Percentiles rank a stretch among this genome's conserved stretches.
phyloP scores from a whole-genome alignment of 1,139 yeast species.

The Hyphopichia khmerensis region DNA sequence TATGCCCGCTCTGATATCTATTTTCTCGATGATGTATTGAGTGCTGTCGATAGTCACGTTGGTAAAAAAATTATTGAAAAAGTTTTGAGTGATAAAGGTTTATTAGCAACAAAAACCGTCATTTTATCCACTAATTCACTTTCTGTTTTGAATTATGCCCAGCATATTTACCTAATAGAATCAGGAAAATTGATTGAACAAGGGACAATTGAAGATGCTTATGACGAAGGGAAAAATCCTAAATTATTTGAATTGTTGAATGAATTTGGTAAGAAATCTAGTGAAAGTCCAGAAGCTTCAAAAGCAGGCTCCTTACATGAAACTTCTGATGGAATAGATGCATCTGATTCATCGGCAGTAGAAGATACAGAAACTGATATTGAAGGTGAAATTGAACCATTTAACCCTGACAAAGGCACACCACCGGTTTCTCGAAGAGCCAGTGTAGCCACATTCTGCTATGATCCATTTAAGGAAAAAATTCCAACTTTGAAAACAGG shows the following conservation, averaged over 20 bases:
- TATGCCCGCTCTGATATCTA: conserved; percentile 93
- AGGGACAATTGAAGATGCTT: conserved; percentile 13
- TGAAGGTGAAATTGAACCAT: conserved; percentile 1
- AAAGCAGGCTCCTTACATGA: neutral
- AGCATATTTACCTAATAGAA: conserved; percentile 19
- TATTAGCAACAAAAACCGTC: conserved; percentile 20
- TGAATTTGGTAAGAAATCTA: conserved; percentile 22
- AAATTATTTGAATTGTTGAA: conserved; percentile 22
- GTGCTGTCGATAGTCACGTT: conserved; percentile 95
- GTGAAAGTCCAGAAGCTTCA: neutral
- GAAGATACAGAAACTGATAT: conserved; percentile 2
- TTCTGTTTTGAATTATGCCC: conserved; percentile 21
- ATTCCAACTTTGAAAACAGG: conserved; percentile 18
- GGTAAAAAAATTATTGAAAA: conserved; percentile 62
- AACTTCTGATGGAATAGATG: neutral
- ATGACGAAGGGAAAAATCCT: conserved; percentile 17
- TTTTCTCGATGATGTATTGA: conserved; percentile 76
- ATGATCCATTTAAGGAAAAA: conserved; percentile 28
- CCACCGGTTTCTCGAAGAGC: conserved; percentile 16
- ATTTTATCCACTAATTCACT: conserved; percentile 27
- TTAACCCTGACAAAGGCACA: neutral
- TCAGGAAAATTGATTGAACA: conserved; percentile 19
- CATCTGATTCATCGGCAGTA: neutral
- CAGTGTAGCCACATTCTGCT: conserved; percentile 30
- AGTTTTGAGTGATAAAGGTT: conserved; percentile 25